These are phyloP conservation scores for Aspergillus sp. DNA, from an alignment of 2,329 filamentous ascomycete species.

Conservation along the genomic window DNA sequence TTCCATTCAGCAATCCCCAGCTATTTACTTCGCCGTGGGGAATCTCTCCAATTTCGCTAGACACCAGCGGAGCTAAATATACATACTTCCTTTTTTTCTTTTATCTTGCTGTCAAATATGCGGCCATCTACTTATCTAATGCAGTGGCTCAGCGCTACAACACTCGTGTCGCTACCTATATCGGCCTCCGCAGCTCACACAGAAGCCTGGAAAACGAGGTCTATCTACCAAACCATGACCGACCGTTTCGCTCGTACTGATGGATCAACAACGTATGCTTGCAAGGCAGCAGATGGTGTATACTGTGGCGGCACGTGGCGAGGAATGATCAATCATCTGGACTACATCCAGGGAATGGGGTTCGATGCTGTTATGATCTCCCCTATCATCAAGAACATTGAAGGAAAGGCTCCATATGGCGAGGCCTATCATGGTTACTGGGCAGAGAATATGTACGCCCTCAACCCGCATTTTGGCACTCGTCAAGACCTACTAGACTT, in stretches of 20 bases:
- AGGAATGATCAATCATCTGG: constrained; percentile 53
- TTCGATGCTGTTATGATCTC: constrained; percentile 55
- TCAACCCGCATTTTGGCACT: constrained; percentile 57
- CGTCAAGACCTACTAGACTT: constrained; percentile 53
- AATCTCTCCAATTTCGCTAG: neutral
- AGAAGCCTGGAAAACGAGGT: constrained; percentile 46
- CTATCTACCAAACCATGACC: constrained; percentile 54
- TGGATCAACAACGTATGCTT: constrained; percentile 37
- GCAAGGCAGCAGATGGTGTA: constrained; percentile 34
- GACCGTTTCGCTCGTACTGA: constrained; percentile 52
- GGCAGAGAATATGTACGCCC: constrained; percentile 51
- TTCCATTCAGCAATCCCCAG: neutral
- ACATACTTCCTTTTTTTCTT: neutral
- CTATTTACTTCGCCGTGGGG: neutral
- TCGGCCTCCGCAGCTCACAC: constrained; percentile 30
- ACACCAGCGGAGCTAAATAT: neutral
- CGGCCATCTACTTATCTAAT: neutral
- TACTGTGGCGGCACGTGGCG: constrained; percentile 59
- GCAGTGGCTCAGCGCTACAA: constrained; percentile 14
- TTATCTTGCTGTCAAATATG: neutral
- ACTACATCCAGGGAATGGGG: constrained; percentile 57
- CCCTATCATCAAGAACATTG: constrained; percentile 48
- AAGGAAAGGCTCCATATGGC: constrained; percentile 43
- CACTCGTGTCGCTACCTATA: constrained; percentile 12
- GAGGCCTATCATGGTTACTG: constrained; percentile 58